Base-by-base conservation (phyloP, 2,329 filamentous ascomycete genomes). In the Pseudogymnoascus sp. region DNA sequence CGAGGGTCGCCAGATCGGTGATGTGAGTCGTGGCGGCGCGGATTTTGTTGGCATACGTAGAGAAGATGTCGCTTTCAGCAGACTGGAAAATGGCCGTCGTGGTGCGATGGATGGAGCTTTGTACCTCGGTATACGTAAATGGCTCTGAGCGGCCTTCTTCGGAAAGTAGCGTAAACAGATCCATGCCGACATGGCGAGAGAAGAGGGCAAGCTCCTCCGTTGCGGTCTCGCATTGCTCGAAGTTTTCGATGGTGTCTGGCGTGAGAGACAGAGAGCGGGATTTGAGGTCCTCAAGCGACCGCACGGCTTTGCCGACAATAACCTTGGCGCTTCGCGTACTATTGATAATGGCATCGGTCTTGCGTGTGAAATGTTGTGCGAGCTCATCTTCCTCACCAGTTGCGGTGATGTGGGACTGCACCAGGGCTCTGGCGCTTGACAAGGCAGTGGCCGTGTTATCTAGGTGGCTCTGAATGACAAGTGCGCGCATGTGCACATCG, bases 241-340 rank as follows among this genome's bases (percentile, higher is more conserved):
- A 94, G 0, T 81, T 79, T 17, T 85, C 82, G 9, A 81, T 76
- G 1, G 86, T 88, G 36, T 90, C 85, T 2, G 84, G 82, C 29
- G 84, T 80, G 39, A 95, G 79, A 15, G 89, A 88, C 59, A 96
- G 78, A 5, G 87, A 92, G 59, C 92, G 81, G 2, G 84, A 80
- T 72, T 87, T 86, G 61, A 96, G 81, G 62, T 96, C 92, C 63
- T 90, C 84, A 10, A 96, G 76, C 15, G 89, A 85, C 60, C 88
- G 84, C 41, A 90, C 82, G 5, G 89, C 84, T 76, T 96, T 96
- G 61, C 86, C 84, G 57, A 89, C 84, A 58, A 93, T 81, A 35
- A 96, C 89, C 78, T 96, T 96, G 61, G 88, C 83, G 71, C 89
- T 92, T 63, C 92, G 84, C 6, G 89, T 89, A 69, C 92, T 87